These are phyloP conservation scores for Crithidia bombi DNA, from an alignment of 208 protist genomes.

Conservation along the genomic window DNA sequence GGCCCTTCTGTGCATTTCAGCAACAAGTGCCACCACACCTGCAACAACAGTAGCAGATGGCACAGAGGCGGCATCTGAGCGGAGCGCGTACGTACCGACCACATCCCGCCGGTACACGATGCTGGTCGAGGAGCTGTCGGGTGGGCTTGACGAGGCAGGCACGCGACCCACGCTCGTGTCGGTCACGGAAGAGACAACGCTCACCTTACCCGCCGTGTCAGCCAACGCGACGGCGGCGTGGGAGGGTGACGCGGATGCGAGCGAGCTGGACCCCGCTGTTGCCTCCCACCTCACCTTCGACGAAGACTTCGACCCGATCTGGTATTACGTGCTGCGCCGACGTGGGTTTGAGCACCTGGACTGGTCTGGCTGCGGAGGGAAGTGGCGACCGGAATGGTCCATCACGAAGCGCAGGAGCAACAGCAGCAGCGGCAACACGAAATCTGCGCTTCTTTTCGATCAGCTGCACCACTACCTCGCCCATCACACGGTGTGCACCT, in stretches of 20 bases:
- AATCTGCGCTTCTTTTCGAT: constrained; percentile 27
- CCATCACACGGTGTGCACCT: constrained; percentile 73
- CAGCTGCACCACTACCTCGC: constrained; percentile 53
- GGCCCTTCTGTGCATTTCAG: background rate
- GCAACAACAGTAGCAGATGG: too few species aligned
- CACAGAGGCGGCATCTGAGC: background rate
- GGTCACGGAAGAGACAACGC: constrained; percentile 40
- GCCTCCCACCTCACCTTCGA: constrained; percentile 63
- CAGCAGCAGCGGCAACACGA: background rate
- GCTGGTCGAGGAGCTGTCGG: constrained; percentile 54
- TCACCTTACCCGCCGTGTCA: constrained; percentile 21
- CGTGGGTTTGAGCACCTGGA: constrained; percentile 61
- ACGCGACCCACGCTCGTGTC: constrained; percentile 58
- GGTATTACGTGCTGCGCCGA: constrained; percentile 68
- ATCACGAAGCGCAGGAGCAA: constrained; percentile 16
- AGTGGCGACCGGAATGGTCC: constrained; percentile 78
- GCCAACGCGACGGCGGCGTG: constrained; percentile 10
- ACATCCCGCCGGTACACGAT: constrained; percentile 49
- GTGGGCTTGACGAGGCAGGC: constrained; percentile 41
- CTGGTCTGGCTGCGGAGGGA: constrained; percentile 80
- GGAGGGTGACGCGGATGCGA: constrained; percentile 22
- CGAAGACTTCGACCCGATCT: constrained; percentile 74
- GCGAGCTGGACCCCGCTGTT: constrained; percentile 24
- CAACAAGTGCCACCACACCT: background rate
- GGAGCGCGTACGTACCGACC: background rate